Conservation (phyloP, 306 rosid species). For the Cicer chorassanicum region DNA sequence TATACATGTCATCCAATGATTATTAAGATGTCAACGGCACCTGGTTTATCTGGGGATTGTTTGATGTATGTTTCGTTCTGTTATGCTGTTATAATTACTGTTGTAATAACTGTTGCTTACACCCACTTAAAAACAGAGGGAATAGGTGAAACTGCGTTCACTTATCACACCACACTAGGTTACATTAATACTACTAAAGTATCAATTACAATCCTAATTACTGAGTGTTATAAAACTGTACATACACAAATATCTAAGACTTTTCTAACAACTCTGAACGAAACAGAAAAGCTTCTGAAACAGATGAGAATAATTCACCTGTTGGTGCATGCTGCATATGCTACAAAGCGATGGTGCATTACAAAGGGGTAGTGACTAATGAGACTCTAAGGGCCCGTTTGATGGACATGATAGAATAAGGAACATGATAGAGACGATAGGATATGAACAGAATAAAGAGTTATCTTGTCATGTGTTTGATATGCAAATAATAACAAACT, state of each 20-base stretch:
- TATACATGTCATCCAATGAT: conserved; percentile 23
- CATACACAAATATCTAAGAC: neutral
- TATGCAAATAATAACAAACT: no score
- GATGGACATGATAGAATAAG: no score
- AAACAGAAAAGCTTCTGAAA: neutral
- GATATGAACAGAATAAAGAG: no score
- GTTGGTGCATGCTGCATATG: neutral
- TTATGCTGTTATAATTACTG: neutral
- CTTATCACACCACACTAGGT: neutral
- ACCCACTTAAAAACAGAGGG: conserved; percentile 22
- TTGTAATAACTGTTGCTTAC: neutral
- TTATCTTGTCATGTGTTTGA: no score
- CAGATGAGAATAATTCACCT: neutral
- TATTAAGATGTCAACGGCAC: conserved; percentile 5
- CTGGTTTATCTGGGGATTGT: neutral
- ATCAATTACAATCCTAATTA: neutral
- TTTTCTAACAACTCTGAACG: neutral
- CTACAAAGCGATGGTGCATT: neutral
- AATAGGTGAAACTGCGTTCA: neutral
- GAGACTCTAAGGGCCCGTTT: no score
- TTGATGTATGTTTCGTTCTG: conserved; percentile 23
- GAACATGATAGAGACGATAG: no score
- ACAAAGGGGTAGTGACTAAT: neutral
- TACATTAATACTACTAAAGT: neutral
- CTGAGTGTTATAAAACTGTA: neutral